A percentile compares a stretch with the other conserved stretches of the same genome.
phyloP scores from a whole-genome alignment of 371 early-diverging fungal species.

The Saksenaea oblongispora region DNA sequence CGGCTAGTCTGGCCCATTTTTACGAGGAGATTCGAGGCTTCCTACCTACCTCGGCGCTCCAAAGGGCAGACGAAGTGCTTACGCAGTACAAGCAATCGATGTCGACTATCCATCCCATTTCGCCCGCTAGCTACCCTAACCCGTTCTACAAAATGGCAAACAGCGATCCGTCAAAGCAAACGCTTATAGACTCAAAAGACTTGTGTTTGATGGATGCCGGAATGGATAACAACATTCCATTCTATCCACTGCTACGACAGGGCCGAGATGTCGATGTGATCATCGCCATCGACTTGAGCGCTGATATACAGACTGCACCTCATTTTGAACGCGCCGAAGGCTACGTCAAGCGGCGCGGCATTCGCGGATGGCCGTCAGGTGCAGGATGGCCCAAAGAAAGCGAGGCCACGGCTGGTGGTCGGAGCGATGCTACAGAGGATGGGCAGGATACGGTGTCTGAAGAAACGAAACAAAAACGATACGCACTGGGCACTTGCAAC shows the following conservation, averaged over 20 bases:
- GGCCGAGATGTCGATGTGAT: conserved; percentile 69
- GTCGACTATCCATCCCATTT: conserved; percentile 51
- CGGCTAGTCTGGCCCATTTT: conserved; percentile 64
- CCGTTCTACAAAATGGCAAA: conserved; percentile 49
- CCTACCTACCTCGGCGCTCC: conserved; percentile 27
- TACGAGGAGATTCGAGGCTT: conserved; percentile 53
- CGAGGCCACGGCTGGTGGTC: neutral
- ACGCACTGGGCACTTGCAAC: conserved; percentile 33
- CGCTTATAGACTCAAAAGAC: conserved; percentile 18
- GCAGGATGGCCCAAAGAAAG: conserved; percentile 32
- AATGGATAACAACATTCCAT: conserved; percentile 74
- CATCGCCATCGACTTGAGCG: conserved; percentile 66
- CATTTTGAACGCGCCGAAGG: conserved; percentile 67
- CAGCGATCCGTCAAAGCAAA: conserved; percentile 18
- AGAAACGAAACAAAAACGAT: conserved; percentile 11
- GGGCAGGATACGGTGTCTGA: conserved; percentile 11
- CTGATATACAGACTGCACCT: conserved; percentile 64
- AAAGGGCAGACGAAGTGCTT: conserved; percentile 33
- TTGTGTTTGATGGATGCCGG: conserved; percentile 74
- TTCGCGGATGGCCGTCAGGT: conserved; percentile 49
- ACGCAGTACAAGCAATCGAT: conserved; percentile 45
- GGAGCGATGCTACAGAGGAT: conserved; percentile 11
- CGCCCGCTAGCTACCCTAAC: conserved; percentile 56
- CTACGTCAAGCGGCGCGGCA: conserved; percentile 47
- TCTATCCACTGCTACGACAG: conserved; percentile 66